Conservation (phyloP, 2,329 filamentous ascomycete genomes). For the Metarhizium album region DNA sequence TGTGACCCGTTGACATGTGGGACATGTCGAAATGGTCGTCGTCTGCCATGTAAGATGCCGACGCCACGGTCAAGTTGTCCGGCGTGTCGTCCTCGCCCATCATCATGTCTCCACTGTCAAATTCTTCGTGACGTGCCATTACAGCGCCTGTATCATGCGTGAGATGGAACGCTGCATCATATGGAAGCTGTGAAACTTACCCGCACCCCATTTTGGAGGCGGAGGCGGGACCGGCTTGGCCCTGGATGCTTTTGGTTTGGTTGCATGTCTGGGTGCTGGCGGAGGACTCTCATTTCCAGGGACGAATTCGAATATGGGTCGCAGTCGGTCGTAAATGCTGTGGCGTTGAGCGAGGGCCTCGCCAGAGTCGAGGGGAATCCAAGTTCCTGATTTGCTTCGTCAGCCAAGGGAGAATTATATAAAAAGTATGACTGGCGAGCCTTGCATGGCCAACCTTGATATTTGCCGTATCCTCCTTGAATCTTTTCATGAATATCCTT, state of each 20-base stretch:
- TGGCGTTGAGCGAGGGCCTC: constrained; percentile 77
- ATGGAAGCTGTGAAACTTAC: constrained; percentile 6
- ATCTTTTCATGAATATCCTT: constrained; percentile 97
- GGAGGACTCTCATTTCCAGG: constrained; percentile 81
- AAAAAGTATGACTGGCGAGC: not conserved
- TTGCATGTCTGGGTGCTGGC: constrained; percentile 85
- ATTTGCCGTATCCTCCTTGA: constrained; percentile 96
- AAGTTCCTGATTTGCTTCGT: constrained; percentile 54
- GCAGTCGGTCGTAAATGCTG: constrained; percentile 71
- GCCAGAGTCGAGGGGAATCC: constrained; percentile 82
- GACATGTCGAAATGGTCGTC: constrained; percentile 66
- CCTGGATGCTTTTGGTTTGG: constrained; percentile 70
- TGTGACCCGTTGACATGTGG: constrained; percentile 47
- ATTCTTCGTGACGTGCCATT: constrained; percentile 40
- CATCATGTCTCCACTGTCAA: constrained; percentile 50
- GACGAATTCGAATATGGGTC: constrained; percentile 80
- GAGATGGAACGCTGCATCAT: not conserved
- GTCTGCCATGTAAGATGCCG: constrained; percentile 75
- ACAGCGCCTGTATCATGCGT: constrained; percentile 10
- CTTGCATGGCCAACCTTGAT: constrained; percentile 55
- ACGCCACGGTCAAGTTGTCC: constrained; percentile 73
- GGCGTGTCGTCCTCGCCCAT: constrained; percentile 71
- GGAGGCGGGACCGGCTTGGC: constrained; percentile 15
- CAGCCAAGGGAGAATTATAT: not conserved
- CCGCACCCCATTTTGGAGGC: constrained; percentile 43